Base-by-base conservation (phyloP, 2,329 filamentous ascomycete genomes). In the Whalleya microplaca region DNA sequence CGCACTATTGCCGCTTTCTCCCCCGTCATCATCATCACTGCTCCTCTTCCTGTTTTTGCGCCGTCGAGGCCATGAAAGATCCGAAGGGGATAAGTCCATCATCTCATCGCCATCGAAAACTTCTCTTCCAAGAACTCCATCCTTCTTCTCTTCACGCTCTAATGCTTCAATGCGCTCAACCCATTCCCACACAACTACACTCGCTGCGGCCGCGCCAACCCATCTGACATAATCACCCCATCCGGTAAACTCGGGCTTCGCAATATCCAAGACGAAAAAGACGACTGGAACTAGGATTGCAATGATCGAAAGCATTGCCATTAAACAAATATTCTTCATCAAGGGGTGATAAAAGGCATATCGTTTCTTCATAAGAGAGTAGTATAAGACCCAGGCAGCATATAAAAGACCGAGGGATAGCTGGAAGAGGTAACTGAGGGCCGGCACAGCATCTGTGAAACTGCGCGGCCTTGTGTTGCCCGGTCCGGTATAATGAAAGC, bases 171-270 rank as follows among this genome's bases (percentile, higher is more conserved):
- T 97, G 21, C 93, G 84, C 73, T 97, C 93, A 2, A 97, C 93
- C 93, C 93, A 97, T 73, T 97, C 93, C 93, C 93, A 97, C 2
- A 97, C 93, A 20, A 96, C 91, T n/a, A 96, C 93, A 74, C 92
- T 96, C 23, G 93, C 93, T 1, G 92, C 92, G 0, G 93, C 92
- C 1, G 92, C 92, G 46, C 93, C 93, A n/a, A 96, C 93, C 93
- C 93, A 97, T 67, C 92, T 83, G 45, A 96, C 93, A 69, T 96
- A 97, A 69, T 96, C 93, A 69, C 93, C 93, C 93, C 93, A 97
- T 8, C 90, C 91, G 41, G 91, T 91, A 59, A 96, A 88, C 59
- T 91, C 87, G 21, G 91, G 89, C 67, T 94, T 88, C 8, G 89
- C 88, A 47, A 97, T 92, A 70, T 97, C 93, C 64, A 96, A 80